Evolutionary conservation across 2,329 filamentous ascomycete species (phyloP).

Genomic region (Alternaria incomplexa): DNA sequence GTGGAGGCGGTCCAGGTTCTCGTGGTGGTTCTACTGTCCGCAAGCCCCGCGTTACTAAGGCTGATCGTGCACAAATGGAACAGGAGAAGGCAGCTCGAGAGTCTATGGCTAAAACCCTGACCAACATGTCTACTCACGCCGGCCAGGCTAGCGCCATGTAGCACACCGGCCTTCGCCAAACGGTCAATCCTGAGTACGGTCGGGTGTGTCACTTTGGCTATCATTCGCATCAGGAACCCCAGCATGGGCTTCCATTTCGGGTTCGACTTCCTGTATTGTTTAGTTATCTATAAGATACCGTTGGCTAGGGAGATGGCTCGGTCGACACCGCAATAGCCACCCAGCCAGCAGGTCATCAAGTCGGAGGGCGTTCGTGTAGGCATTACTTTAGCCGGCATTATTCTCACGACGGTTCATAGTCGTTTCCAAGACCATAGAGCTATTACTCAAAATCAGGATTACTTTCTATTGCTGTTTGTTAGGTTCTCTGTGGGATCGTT

Average conservation of each 20-base stretch:
- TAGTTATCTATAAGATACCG: conserved; percentile 25
- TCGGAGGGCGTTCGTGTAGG: conserved; percentile 2
- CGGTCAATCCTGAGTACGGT: not conserved
- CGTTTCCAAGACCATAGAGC: conserved; percentile 7
- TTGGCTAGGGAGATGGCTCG: not conserved
- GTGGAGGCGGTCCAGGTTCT: conserved; percentile 68
- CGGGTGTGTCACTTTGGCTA: not conserved
- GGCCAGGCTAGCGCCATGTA: conserved; percentile 18
- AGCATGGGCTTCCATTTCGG: not conserved
- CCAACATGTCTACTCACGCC: conserved; percentile 27
- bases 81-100: conserved; percentile 81
- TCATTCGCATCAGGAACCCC: not conserved
- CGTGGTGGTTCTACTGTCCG: conserved; percentile 75
- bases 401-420: not conserved
- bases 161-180: not conserved
- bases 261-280: conserved; percentile 6
- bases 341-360: conserved; percentile 7
- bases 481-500: not conserved
- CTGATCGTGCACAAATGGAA: conserved; percentile 80
- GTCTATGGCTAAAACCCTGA: conserved; percentile 49
- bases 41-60: conserved; percentile 86
- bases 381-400: not conserved
- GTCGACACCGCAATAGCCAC: conserved; percentile 5
- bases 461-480: not conserved
- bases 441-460: not conserved